These are phyloP conservation scores for Cutaneotrichosporon curvatum DNA, from an alignment of 1,284 basidiomycete species.

Conservation along the genomic window DNA sequence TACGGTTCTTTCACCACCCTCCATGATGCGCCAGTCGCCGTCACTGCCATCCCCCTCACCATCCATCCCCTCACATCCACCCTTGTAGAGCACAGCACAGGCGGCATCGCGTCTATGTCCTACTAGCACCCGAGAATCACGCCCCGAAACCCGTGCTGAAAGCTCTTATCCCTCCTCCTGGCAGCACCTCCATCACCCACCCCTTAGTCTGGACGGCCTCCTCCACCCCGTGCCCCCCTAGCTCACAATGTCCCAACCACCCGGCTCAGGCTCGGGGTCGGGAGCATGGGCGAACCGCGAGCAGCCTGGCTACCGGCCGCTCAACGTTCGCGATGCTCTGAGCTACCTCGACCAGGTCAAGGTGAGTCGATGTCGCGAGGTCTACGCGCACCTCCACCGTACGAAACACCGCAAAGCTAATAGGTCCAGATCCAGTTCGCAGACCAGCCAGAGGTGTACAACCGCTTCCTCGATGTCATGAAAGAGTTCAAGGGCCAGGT, in stretches of 20 bases:
- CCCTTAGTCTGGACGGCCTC: not conserved
- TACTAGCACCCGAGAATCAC: not conserved
- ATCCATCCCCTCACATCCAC: not conserved
- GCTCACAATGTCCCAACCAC: slow-evolving; percentile 15
- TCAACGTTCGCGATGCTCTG: slow-evolving; percentile 69
- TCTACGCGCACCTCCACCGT: not conserved
- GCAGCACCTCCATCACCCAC: too few relatives aligned
- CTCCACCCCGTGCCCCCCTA: not conserved
- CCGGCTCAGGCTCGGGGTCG: slow-evolving; percentile 9
- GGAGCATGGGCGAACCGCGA: slow-evolving; percentile 11
- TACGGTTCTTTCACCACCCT: not conserved
- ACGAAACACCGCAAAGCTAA: not conserved
- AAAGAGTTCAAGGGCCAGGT: slow-evolving; percentile 95
- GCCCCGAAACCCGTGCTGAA: not conserved
- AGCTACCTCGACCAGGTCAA: slow-evolving; percentile 96
- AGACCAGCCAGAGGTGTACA: slow-evolving; percentile 91
- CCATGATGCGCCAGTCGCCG: not conserved
- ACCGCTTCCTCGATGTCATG: slow-evolving; percentile 97
- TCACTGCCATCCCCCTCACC: not conserved
- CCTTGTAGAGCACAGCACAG: not conserved
- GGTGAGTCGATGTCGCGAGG: slow-evolving; percentile 31
- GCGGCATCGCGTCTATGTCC: not conserved
- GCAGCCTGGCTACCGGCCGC: slow-evolving; percentile 33
- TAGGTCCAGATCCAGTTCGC: slow-evolving; percentile 62
- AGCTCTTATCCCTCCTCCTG: too few relatives aligned